Conservation (phyloP, 2,329 filamentous ascomycete species). For the Lecanosticta acicola region DNA sequence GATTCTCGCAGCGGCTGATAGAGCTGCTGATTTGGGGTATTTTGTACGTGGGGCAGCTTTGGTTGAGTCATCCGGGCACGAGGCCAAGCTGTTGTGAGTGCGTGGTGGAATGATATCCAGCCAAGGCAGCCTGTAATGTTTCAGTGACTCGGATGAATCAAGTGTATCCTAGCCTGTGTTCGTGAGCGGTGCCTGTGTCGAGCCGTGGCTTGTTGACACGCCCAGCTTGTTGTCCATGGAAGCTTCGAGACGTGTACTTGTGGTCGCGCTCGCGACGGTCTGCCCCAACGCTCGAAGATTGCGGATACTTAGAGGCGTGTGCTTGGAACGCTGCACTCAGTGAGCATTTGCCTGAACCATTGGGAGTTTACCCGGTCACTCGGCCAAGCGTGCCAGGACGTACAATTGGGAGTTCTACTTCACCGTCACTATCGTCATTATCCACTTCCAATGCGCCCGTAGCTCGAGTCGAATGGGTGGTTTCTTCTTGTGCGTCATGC, state of each 20-base stretch:
- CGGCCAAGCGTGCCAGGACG: slow-evolving; percentile 14
- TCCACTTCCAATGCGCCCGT: slow-evolving; percentile 12
- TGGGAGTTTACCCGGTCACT: slow-evolving; percentile 9
- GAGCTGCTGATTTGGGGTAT: slow-evolving; percentile 12
- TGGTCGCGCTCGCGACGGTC: slow-evolving; percentile 12
- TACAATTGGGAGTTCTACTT: slow-evolving; percentile 18
- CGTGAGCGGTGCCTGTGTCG: slow-evolving; percentile 9
- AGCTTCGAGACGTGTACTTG: slow-evolving; percentile 8
- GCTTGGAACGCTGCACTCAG: slow-evolving; percentile 12
- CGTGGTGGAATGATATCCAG: slow-evolving; percentile 15
- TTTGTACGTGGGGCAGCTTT: neutral
- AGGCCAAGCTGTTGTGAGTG: neutral
- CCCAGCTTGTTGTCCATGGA: slow-evolving; percentile 15
- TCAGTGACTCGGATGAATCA: slow-evolving; percentile 12
- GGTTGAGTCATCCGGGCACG: neutral
- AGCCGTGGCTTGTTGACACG: slow-evolving; percentile 13
- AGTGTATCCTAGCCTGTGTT: slow-evolving; percentile 10
- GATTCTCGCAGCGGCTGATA: slow-evolving; percentile 5
- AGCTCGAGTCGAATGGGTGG: slow-evolving; percentile 3
- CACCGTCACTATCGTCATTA: slow-evolving; percentile 20
- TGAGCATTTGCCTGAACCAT: slow-evolving; percentile 16
- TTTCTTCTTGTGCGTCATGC: neutral
- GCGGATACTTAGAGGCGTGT: slow-evolving; percentile 24
- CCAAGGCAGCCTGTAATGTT: slow-evolving; percentile 13
- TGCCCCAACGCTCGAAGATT: slow-evolving; percentile 37